These are phyloP conservation scores for Globisporangium polare DNA, from an alignment of 352 stramenopile species.

Conservation along the genomic window DNA sequence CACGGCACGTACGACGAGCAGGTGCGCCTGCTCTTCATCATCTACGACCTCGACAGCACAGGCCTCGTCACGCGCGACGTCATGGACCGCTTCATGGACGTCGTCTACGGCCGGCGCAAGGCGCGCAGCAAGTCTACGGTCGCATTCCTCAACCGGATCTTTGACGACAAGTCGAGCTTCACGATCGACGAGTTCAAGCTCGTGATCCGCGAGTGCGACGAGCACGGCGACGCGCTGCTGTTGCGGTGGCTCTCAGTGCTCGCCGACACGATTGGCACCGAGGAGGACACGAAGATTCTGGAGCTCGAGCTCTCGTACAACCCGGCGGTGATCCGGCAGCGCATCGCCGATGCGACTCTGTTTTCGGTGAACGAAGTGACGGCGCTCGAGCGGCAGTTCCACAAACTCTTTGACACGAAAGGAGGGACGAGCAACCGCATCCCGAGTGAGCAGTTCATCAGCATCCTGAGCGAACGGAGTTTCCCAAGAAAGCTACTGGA, in stretches of 20 bases:
- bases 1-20: slow-evolving; percentile 71
- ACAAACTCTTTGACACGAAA: slow-evolving; percentile 72
- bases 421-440: slow-evolving; percentile 64
- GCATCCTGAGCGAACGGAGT: slow-evolving; percentile 38
- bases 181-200: slow-evolving; percentile 62
- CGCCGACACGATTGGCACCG: slow-evolving; percentile 54
- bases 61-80: slow-evolving; percentile 64
- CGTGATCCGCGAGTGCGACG: slow-evolving; percentile 53
- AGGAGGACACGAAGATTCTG: slow-evolving; percentile 71
- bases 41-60: slow-evolving; percentile 76
- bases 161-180: slow-evolving; percentile 35
- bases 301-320: slow-evolving; percentile 79
- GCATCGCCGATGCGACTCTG: slow-evolving; percentile 64
- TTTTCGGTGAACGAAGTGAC: slow-evolving; percentile 76
- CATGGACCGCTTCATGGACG: slow-evolving; percentile 80
- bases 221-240: slow-evolving; percentile 45
- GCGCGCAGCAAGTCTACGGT: slow-evolving; percentile 41
- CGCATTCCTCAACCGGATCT: slow-evolving; percentile 55
- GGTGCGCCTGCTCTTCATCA: slow-evolving; percentile 72
- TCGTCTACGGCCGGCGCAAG: slow-evolving; percentile 68
- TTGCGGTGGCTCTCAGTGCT: slow-evolving; percentile 64
- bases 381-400: slow-evolving; percentile 72
- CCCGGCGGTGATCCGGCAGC: slow-evolving; percentile 69
- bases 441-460: slow-evolving; percentile 51
- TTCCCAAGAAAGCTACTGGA: slow-evolving; percentile 44